Conservation (phyloP, 768 basidiomycete species). For the Lepiota brunneoincarnata region DNA sequence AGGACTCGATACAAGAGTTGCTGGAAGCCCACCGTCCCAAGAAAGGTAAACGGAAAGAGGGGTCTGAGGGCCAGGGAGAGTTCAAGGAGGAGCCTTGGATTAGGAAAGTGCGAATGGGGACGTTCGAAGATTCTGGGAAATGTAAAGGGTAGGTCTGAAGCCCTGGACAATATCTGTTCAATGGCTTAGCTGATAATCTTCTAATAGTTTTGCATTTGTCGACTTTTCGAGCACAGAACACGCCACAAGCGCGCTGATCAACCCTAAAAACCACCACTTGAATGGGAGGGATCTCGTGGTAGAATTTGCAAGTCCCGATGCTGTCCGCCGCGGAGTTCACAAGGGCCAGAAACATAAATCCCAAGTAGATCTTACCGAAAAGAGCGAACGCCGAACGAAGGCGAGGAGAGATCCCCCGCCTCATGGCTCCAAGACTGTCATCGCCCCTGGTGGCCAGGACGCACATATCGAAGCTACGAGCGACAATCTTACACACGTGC, state of each 20-base stretch:
- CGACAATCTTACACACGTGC: constrained; percentile 3
- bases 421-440: neutral
- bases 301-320: constrained; percentile 87
- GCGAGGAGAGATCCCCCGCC: neutral
- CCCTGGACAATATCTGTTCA: neutral
- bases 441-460: constrained; percentile 13
- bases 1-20: constrained; percentile 66
- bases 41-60: constrained; percentile 26
- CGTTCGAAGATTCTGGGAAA: constrained; percentile 91
- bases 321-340: constrained; percentile 78
- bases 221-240: constrained; percentile 81
- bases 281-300: constrained; percentile 84
- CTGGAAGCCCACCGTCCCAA: constrained; percentile 62
- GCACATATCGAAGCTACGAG: constrained; percentile 3
- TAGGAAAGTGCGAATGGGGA: constrained; percentile 72
- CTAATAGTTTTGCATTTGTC: constrained; percentile 83
- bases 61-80: constrained; percentile 17
- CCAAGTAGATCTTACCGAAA: constrained; percentile 18
- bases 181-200: neutral
- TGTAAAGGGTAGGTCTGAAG: constrained; percentile 82
- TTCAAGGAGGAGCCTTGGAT: constrained; percentile 25
- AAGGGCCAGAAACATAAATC: constrained; percentile 21
- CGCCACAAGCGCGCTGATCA: constrained; percentile 80
- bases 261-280: constrained; percentile 80
- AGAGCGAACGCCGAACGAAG: neutral